phyloP scores from a whole-genome alignment of 2,329 filamentous ascomycete genomes.

The Aspergillus quadricinctus region DNA sequence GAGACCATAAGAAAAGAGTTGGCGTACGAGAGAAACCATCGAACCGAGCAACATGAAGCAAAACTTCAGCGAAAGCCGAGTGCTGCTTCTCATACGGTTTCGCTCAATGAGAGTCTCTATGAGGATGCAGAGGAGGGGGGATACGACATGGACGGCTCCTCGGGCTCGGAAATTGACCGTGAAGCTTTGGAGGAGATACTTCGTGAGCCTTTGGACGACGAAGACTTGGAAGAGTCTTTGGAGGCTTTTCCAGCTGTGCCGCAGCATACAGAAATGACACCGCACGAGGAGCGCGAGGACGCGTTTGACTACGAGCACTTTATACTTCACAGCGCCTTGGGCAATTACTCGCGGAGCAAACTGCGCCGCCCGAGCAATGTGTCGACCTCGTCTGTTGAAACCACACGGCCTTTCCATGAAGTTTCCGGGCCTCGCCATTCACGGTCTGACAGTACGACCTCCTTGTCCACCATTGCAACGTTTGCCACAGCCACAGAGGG shows the following conservation, averaged over 20 bases:
- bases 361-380: constrained; percentile 30
- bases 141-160: constrained; percentile 24
- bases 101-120: constrained; percentile 33
- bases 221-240: constrained; percentile 31
- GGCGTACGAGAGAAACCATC: constrained; percentile 4
- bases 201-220: constrained; percentile 39
- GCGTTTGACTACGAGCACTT: constrained; percentile 97
- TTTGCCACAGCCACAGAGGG: constrained; percentile 62
- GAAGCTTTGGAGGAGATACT: constrained; percentile 54
- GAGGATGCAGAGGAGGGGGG: constrained; percentile 42
- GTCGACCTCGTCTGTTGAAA: constrained; percentile 49
- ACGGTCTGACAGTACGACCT: constrained; percentile 55
- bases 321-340: constrained; percentile 88
- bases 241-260: constrained; percentile 31
- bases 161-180: constrained; percentile 57
- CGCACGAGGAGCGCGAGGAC: constrained; percentile 89
- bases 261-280: constrained; percentile 53
- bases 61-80: constrained; percentile 3
- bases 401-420: constrained; percentile 37
- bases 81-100: constrained; percentile 7
- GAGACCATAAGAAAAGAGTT: constrained; percentile 7
- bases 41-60: constrained; percentile 1
- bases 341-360: constrained; percentile 47
- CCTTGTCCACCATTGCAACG: constrained; percentile 56
- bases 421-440: constrained; percentile 30